Conservation (phyloP, 106 monocot genomes). For the Allium sativum region DNA sequence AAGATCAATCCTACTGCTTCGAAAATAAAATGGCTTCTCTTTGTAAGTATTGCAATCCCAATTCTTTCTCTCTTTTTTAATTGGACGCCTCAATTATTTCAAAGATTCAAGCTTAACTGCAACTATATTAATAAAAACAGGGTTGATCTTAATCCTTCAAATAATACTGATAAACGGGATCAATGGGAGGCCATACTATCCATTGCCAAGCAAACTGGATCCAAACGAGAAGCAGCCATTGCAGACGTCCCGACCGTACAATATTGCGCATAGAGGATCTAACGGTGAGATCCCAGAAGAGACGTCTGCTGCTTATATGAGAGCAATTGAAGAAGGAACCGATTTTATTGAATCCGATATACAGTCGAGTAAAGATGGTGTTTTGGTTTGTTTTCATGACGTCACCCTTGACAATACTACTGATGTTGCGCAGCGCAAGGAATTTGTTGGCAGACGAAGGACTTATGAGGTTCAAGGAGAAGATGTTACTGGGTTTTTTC, state of each 20-base stretch:
- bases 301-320: conserved; percentile 70
- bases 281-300: conserved; percentile 92
- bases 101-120: conserved; percentile 4
- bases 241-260: conserved; percentile 58
- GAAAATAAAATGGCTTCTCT: not conserved
- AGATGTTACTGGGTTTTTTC: conserved; percentile 63
- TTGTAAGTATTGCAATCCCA: not conserved
- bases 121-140: conserved; percentile 9
- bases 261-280: conserved; percentile 88
- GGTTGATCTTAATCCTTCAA: conserved; percentile 27
- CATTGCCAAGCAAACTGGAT: conserved; percentile 43
- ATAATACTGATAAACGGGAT: conserved; percentile 18
- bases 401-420: conserved; percentile 74
- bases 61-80: too few relatives aligned
- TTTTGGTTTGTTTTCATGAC: conserved; percentile 87
- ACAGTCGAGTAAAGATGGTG: conserved; percentile 75
- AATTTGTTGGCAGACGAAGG: conserved; percentile 48
- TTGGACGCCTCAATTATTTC: not conserved
- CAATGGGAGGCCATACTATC: conserved; percentile 46
- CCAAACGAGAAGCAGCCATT: conserved; percentile 34
- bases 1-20: too few relatives aligned
- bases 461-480: conserved; percentile 70
- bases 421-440: conserved; percentile 54
- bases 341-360: conserved; percentile 97
- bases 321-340: conserved; percentile 87